Evolutionary conservation across 2,329 filamentous ascomycete species (phyloP).

Genomic region (Claviceps maximensis): DNA sequence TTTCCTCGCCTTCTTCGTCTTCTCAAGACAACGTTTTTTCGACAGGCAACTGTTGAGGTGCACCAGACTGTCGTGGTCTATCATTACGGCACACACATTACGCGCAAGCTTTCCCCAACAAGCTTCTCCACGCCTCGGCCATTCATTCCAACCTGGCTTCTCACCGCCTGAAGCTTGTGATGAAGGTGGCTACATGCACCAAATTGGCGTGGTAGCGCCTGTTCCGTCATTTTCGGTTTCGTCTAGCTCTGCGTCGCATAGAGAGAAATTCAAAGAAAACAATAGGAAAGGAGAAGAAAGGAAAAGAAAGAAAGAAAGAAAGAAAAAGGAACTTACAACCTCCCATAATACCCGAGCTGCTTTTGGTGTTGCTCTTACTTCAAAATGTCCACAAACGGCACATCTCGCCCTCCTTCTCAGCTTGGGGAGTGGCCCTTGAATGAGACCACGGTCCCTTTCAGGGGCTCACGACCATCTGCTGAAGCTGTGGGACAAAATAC

Average conservation of each 20-base stretch:
- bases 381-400: constrained; percentile 9
- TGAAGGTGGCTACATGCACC: constrained; percentile 1
- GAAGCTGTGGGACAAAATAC: neutral
- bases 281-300: neutral
- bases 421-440: constrained; percentile 4
- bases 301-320: neutral
- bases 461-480: constrained; percentile 3
- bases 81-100: neutral
- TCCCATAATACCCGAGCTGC: neutral
- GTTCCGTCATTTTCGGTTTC: neutral
- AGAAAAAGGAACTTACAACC: neutral
- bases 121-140: neutral
- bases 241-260: neutral
- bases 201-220: constrained; percentile 4
- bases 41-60: neutral
- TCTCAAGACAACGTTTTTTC: neutral
- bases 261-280: neutral
- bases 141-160: neutral
- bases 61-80: neutral
- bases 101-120: neutral
- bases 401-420: constrained; percentile 1
- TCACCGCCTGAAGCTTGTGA: constrained; percentile 4
- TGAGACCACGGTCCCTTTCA: constrained; percentile 5
- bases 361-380: neutral
- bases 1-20: neutral